Evolutionary conservation across 352 stramenopile genomes (phyloP).

Genomic region (Phytophthora sojae): DNA sequence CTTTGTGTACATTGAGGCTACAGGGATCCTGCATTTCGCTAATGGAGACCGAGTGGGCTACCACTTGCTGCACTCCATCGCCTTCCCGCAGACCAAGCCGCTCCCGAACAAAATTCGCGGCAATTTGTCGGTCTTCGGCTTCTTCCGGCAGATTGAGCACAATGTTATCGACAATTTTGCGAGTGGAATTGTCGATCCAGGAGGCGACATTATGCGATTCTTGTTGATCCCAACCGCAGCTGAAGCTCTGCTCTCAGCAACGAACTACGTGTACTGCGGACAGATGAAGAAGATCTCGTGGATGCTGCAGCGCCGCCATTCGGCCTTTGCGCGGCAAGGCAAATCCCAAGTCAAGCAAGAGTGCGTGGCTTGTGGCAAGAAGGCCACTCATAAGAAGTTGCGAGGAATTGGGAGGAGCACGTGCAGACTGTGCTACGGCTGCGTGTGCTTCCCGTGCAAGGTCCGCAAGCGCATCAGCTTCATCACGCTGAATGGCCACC

Average conservation of each 20-base stretch:
- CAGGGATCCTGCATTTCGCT: constrained; percentile 30
- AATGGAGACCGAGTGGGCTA: constrained; percentile 47
- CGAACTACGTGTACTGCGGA: constrained; percentile 46
- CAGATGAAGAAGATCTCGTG: constrained; percentile 63
- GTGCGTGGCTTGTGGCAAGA: constrained; percentile 38
- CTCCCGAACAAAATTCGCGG: constrained; percentile 40
- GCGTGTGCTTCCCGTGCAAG: constrained; percentile 34
- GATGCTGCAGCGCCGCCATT: constrained; percentile 32
- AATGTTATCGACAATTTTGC: constrained; percentile 52
- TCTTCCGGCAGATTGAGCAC: constrained; percentile 51
- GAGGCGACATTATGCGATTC: constrained; percentile 38
- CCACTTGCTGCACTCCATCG: constrained; percentile 49
- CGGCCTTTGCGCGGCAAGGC: constrained; percentile 4
- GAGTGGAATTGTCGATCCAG: constrained; percentile 35
- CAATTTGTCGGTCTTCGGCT: constrained; percentile 44
- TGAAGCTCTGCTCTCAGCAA: constrained; percentile 38
- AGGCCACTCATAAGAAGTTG: constrained; percentile 18
- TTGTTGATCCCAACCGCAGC: constrained; percentile 35
- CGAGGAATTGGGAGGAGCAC: constrained; percentile 23
- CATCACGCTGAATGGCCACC: constrained; percentile 29
- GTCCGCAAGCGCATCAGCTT: constrained; percentile 40
- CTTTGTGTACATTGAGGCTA: constrained; percentile 49
- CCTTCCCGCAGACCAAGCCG: constrained; percentile 45
- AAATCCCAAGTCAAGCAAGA: constrained; percentile 3
- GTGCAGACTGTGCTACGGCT: constrained; percentile 38